Evolutionary conservation across 495 filamentous ascomycete species (phyloP).

Genomic region (Aspergillus campestris): DNA sequence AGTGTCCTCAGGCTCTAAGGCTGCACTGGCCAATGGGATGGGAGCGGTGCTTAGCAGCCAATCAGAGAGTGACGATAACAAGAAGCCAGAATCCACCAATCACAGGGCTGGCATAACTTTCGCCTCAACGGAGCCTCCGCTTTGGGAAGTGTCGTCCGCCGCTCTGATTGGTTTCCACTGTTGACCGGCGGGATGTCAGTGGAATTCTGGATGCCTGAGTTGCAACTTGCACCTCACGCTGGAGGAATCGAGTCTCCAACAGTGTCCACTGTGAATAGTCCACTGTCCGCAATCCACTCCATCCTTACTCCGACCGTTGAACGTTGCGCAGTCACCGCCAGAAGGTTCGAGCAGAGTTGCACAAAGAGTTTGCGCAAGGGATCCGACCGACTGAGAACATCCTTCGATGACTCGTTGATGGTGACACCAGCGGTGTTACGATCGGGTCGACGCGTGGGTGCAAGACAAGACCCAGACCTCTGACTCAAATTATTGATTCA

Average conservation of each 20-base stretch:
- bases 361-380: neutral
- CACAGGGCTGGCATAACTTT: constrained; percentile 1
- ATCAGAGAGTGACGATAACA: constrained; percentile 13
- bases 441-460: neutral
- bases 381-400: neutral
- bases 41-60: neutral
- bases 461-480: too few species aligned
- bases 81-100: constrained; percentile 9
- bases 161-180: constrained; percentile 12
- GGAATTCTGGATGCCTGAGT: neutral
- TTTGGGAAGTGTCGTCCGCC: constrained; percentile 9
- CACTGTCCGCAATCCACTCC: neutral
- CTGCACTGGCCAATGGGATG: constrained; percentile 11
- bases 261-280: neutral
- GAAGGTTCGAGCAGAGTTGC: neutral
- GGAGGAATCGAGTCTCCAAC: neutral
- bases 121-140: constrained; percentile 2
- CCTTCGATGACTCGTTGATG: neutral
- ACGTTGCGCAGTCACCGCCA: constrained; percentile 2
- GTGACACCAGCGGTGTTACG: neutral
- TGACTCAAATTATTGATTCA: neutral
- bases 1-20: neutral
- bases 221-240: neutral
- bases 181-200: neutral
- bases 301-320: constrained; percentile 2